These are phyloP conservation scores for Dictyostelium brefeldianum DNA, from an alignment of 78 protist species.

Conservation along the genomic window DNA sequence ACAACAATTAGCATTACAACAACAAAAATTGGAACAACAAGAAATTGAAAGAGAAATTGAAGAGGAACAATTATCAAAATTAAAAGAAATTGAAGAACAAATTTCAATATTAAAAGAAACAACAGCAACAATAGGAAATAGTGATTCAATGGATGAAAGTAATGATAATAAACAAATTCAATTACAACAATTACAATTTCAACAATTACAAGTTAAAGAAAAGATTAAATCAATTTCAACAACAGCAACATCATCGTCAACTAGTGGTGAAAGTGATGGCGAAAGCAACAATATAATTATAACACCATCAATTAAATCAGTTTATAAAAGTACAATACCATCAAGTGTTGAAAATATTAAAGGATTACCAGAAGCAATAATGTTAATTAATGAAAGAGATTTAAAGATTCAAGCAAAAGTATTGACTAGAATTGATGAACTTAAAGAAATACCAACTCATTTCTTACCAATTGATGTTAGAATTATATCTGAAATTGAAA, in stretches of 20 bases:
- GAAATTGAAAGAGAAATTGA: constrained; percentile 1
- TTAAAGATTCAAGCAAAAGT: constrained; percentile 30
- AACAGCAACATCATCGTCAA: background rate
- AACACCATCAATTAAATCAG: background rate
- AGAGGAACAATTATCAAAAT: constrained; percentile 25
- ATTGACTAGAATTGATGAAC: constrained; percentile 21
- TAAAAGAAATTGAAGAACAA: background rate
- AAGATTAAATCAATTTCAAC: background rate
- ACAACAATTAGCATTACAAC: constrained; percentile 3
- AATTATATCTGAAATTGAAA: constrained; percentile 41
- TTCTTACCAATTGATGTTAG: constrained; percentile 9
- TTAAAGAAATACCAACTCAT: constrained; percentile 37
- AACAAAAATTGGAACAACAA: background rate
- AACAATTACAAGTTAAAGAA: background rate
- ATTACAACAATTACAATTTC: background rate
- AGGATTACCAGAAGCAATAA: constrained; percentile 54
- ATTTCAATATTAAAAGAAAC: background rate
- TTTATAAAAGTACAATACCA: constrained; percentile 25
- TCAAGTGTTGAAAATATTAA: constrained; percentile 38
- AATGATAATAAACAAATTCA: background rate
- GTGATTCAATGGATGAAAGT: background rate
- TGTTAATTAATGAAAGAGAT: constrained; percentile 52
- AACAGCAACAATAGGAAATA: background rate
- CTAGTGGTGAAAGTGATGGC: background rate
- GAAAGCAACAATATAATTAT: background rate